Conservation (phyloP, 192 early-diverging fungal genomes). For the Gaertneriomyces sp. region DNA sequence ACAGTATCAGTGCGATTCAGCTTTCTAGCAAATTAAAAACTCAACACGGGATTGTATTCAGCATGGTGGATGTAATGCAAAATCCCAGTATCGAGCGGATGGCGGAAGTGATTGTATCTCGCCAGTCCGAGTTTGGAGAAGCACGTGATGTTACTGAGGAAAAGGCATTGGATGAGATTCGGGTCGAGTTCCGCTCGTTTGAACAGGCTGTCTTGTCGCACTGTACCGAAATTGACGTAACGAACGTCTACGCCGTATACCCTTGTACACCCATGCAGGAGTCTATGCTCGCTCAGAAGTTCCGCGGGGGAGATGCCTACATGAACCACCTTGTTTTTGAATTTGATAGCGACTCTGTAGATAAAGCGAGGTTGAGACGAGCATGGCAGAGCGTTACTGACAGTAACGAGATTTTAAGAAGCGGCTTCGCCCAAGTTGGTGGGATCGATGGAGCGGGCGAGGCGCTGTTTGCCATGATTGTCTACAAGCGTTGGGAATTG, state of each 20-base stretch:
- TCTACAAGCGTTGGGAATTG: background rate
- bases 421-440: conserved; percentile 11
- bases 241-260: conserved; percentile 1
- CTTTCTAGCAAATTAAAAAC: conserved; percentile 10
- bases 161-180: background rate
- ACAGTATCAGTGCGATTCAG: conserved; percentile 17
- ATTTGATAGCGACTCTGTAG: background rate
- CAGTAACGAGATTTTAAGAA: conserved; percentile 19
- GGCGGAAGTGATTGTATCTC: background rate
- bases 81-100: conserved; percentile 7
- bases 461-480: conserved; percentile 11
- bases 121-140: background rate
- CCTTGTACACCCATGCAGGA: conserved; percentile 36
- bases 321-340: conserved; percentile 10
- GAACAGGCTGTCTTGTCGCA: background rate
- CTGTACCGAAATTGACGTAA: background rate
- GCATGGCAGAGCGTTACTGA: conserved; percentile 21
- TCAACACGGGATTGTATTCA: background rate
- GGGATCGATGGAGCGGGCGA: conserved; percentile 1
- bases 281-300: conserved; percentile 22
- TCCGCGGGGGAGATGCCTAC: conserved; percentile 2
- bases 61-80: conserved; percentile 17
- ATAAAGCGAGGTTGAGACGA: conserved; percentile 5
- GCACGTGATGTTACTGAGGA: background rate
- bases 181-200: background rate